These are phyloP conservation scores for Chondrus crispus DNA, from an alignment of 23 red algal genomes.

Conservation along the genomic window DNA sequence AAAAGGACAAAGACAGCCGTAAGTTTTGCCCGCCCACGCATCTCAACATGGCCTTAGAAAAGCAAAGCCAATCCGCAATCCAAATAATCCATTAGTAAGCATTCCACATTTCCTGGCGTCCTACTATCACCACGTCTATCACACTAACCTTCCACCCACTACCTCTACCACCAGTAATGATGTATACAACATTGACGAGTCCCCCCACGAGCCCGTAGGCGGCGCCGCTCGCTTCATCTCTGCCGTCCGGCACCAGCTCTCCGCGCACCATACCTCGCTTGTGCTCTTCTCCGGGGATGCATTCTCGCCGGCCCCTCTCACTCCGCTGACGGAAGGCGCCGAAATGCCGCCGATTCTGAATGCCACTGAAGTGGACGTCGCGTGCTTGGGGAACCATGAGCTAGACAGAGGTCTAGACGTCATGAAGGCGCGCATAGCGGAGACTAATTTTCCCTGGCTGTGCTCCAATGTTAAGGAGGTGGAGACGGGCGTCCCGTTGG, in stretches of 20 bases:
- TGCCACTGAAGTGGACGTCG: conserved; percentile 35
- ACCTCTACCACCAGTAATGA: too few species aligned
- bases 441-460: conserved; percentile 63
- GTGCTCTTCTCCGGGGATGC: conserved; percentile 57
- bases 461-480: conserved; percentile 30
- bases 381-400: conserved; percentile 65
- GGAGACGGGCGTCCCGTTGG: not conserved
- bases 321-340: conserved; percentile 8
- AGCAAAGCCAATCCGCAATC: too few species aligned
- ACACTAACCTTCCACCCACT: too few species aligned
- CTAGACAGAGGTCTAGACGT: conserved; percentile 34
- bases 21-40: too few species aligned
- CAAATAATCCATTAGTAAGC: too few species aligned
- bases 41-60: too few species aligned
- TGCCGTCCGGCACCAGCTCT: not conserved
- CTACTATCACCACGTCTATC: not conserved
- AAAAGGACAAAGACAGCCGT: too few species aligned
- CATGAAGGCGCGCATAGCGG: conserved; percentile 5
- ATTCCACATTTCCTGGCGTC: not conserved
- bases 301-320: conserved; percentile 57
- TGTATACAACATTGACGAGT: conserved; percentile 57
- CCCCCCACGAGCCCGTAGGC: conserved; percentile 39
- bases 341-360: conserved; percentile 63
- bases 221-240: conserved; percentile 67
- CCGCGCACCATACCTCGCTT: not conserved